These are phyloP conservation scores for Geotrichum klebahnii DNA, from an alignment of 1,139 yeast genomes.

Conservation along the genomic window DNA sequence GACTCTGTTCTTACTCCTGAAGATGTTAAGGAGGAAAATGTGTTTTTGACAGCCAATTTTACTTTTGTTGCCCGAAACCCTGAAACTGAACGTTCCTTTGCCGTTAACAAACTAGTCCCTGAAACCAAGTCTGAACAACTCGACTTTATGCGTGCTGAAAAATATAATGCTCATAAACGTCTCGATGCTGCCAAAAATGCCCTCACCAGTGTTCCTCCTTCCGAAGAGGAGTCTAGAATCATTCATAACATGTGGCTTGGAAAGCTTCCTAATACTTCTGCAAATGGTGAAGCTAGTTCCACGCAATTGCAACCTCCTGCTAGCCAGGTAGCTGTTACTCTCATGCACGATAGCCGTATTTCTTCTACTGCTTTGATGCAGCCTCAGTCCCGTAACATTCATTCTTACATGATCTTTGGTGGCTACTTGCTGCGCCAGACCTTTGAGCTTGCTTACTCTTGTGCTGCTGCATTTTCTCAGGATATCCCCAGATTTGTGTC, in stretches of 20 bases:
- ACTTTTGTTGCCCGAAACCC: constrained; percentile 96
- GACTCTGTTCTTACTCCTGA: constrained; percentile 36
- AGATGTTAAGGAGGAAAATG: constrained; percentile 47
- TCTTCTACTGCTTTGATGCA: constrained; percentile 84
- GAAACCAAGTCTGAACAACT: constrained; percentile 69
- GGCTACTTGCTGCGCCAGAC: constrained; percentile 89
- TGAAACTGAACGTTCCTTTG: constrained; percentile 77
- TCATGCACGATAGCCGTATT: constrained; percentile 66
- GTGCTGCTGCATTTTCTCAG: constrained; percentile 81
- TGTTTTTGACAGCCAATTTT: constrained; percentile 80
- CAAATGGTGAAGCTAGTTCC: constrained; percentile 28
- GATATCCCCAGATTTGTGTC: constrained; percentile 85
- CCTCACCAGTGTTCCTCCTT: constrained; percentile 56
- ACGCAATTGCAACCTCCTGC: constrained; percentile 2
- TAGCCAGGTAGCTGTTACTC: constrained; percentile 32
- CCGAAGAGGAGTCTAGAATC: constrained; percentile 61
- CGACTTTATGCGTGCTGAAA: constrained; percentile 83
- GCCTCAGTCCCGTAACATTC: constrained; percentile 92
- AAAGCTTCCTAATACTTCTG: constrained; percentile 38
- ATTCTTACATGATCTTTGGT: constrained; percentile 90
- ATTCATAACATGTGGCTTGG: constrained; percentile 69
- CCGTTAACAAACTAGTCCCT: constrained; percentile 76
- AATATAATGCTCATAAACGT: constrained; percentile 80
- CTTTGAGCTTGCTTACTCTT: constrained; percentile 86
- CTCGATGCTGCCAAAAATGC: constrained; percentile 62